Base-by-base conservation (phyloP, 2,329 filamentous ascomycete genomes). In the Ophiostoma tasmaniense region DNA sequence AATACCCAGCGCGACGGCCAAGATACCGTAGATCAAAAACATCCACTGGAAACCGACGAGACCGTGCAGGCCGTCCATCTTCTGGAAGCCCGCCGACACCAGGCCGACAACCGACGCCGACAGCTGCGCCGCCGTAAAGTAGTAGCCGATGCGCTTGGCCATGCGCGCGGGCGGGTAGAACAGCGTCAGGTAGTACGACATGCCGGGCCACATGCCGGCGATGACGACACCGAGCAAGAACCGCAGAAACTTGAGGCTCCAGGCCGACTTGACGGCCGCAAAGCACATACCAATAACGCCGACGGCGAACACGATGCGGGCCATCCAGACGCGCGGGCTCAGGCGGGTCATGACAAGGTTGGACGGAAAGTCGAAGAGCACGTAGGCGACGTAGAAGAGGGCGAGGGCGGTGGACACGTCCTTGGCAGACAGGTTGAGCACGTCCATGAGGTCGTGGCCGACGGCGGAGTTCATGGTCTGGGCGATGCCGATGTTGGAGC, bases 161-260 rank as follows among this genome's bases (percentile, higher is more conserved):
- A 90, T 95, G 14, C 91, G 85, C 6, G 90, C 91, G 0, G 93
- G 92, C 7, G 93, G 93, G 76, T 97, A 97, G 81, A 96, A 97
- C 8, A 96, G 83, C 0, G 93, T 96, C 64, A 97, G 83, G 76
- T 96, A 97, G 77, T 95, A 95, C 11, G 92, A 87, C 93, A 97
- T 96, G 66, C 93, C 93, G 0, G 93, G 93, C 93, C 93, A 97
- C 89, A 97, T 93, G 64, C 93, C 93, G 1, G 93, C 93, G 76
- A 93, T 93, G 30, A 96, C 92, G 17, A 95, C 85, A 65, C 93
- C 93, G 7, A 97, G 85, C 13, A 97, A 83, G 69, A 97, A 89
- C 8, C 93, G 89, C 35, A 97, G 84, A n/a, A 96, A 82, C 85
- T 94, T 93, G 74, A 96, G 83, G 75, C 91, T 95, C 90, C 92